Evolutionary conservation across 495 filamentous ascomycete genomes (phyloP).

Genomic region (Jackrogersella minutella): DNA sequence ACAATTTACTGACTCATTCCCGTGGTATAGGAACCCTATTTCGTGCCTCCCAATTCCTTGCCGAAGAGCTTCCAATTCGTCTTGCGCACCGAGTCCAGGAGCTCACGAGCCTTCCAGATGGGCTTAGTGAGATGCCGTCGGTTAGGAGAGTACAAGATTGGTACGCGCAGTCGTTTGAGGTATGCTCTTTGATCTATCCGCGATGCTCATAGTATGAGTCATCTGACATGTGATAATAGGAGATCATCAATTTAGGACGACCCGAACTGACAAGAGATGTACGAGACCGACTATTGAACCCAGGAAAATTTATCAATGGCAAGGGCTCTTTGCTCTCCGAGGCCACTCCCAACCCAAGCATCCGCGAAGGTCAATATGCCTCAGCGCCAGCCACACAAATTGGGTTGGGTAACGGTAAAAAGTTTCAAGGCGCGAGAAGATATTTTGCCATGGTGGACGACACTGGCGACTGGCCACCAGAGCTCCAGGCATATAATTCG

Average conservation of each 20-base stretch:
- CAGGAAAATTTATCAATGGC: slow-evolving; percentile 66
- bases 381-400: slow-evolving; percentile 68
- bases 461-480: slow-evolving; percentile 88
- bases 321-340: slow-evolving; percentile 73
- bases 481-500: slow-evolving; percentile 92
- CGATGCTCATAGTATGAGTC: slow-evolving; percentile 23
- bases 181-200: slow-evolving; percentile 52
- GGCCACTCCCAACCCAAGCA: slow-evolving; percentile 87
- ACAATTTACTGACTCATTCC: slow-evolving; percentile 39
- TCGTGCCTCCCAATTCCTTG: slow-evolving; percentile 96
- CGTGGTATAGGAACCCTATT: slow-evolving; percentile 81
- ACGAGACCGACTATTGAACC: slow-evolving; percentile 77
- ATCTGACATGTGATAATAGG: slow-evolving; percentile 62
- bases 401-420: slow-evolving; percentile 62
- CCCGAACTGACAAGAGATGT: slow-evolving; percentile 80
- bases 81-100: slow-evolving; percentile 96
- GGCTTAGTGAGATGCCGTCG: slow-evolving; percentile 96
- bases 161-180: slow-evolving; percentile 99
- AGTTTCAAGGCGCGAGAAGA: slow-evolving; percentile 65
- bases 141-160: slow-evolving; percentile 95
- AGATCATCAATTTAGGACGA: slow-evolving; percentile 85
- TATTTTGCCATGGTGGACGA: slow-evolving; percentile 95
- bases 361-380: slow-evolving; percentile 85
- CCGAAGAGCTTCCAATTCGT: slow-evolving; percentile 96
- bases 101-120: slow-evolving; percentile 90